Conservation (phyloP, 1,284 basidiomycete genomes). For the Grifola frondosa region DNA sequence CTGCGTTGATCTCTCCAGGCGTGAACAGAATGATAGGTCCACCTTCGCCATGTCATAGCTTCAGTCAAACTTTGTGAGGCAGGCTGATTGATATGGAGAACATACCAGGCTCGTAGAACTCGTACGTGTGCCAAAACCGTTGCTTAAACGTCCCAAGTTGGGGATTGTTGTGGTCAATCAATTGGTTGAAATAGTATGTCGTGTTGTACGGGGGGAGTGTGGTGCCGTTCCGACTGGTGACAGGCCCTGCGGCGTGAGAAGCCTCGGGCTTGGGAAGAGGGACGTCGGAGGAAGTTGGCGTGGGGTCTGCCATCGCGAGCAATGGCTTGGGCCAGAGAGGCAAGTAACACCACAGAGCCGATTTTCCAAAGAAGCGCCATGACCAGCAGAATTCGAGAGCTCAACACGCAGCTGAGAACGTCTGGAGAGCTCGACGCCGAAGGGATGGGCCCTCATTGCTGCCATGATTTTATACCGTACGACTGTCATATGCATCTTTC, state of each 20-base stretch:
- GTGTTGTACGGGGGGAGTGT: slow-evolving; percentile 31
- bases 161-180: slow-evolving; percentile 71
- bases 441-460: no score
- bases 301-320: slow-evolving; percentile 25
- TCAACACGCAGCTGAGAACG: no score
- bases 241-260: slow-evolving; percentile 17
- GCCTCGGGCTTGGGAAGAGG: slow-evolving; percentile 14
- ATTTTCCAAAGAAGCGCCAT: slow-evolving; percentile 15
- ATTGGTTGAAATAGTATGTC: slow-evolving; percentile 65
- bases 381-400: no score
- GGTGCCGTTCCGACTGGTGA: slow-evolving; percentile 27
- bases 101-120: slow-evolving; percentile 57
- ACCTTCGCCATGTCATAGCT: slow-evolving; percentile 37
- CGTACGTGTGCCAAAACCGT: slow-evolving; percentile 66
- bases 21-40: slow-evolving; percentile 68
- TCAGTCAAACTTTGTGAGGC: background rate
- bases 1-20: slow-evolving; percentile 44
- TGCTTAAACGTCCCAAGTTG: slow-evolving; percentile 77
- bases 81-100: no score
- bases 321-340: slow-evolving; percentile 11
- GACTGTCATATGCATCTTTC: no score
- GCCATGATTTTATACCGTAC: no score
- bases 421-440: no score
- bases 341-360: slow-evolving; percentile 15
- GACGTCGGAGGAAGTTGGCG: slow-evolving; percentile 22